Conservation (phyloP, 306 rosid species). For the Gynostemma pentaphyllum region DNA sequence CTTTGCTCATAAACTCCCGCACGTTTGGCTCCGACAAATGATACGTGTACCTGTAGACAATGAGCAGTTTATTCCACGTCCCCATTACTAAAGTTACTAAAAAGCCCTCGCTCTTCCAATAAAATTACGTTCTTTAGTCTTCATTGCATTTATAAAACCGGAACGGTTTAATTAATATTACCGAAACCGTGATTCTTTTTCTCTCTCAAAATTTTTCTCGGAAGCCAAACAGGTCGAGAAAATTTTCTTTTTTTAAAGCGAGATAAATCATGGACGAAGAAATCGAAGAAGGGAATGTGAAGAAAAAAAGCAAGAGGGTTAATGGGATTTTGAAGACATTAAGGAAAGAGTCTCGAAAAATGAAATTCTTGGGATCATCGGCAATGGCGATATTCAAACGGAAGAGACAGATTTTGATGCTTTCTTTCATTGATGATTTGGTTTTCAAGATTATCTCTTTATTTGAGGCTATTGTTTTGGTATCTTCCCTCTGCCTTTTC, state of each 20-base stretch:
- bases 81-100: not conserved
- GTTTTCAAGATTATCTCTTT: slow-evolving; percentile 46
- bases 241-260: not conserved
- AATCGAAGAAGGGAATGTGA: slow-evolving; percentile 2
- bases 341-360: slow-evolving; percentile 31
- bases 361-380: slow-evolving; percentile 34
- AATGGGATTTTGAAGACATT: slow-evolving; percentile 30
- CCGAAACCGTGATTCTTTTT: not conserved
- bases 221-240: no score
- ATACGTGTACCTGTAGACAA: no score
- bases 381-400: no score
- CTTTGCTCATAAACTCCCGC: not conserved
- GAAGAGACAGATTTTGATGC: slow-evolving; percentile 26
- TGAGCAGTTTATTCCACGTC: not conserved
- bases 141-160: not conserved
- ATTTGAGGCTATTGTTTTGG: slow-evolving; percentile 43
- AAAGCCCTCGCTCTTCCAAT: not conserved
- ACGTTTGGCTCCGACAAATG: not conserved
- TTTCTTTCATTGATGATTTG: slow-evolving; percentile 37
- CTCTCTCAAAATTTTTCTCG: no score
- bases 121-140: not conserved
- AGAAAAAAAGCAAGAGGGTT: not conserved
- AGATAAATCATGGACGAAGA: not conserved
- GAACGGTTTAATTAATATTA: not conserved
- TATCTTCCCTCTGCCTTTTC: slow-evolving; percentile 30